Conservation (phyloP, 768 basidiomycete species). For the Lyophyllum shimeji region DNA sequence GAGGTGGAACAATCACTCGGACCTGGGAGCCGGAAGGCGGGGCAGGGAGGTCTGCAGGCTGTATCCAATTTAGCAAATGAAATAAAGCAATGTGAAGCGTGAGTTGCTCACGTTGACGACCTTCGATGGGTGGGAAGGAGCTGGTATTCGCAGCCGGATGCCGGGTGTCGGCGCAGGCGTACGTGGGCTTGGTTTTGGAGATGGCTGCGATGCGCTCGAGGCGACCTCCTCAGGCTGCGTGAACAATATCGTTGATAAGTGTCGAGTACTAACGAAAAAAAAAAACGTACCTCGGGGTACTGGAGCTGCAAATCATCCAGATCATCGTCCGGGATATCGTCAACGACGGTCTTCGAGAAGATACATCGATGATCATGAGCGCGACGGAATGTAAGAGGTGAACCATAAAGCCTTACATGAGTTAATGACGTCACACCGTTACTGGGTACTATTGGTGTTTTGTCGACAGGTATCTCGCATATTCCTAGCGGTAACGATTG, state of each 20-base stretch:
- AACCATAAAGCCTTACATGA: too few relatives aligned
- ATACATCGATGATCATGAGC: too few relatives aligned
- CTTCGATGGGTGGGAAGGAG: background rate
- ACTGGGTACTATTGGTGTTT: too few relatives aligned
- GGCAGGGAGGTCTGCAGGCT: background rate
- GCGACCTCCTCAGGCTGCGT: slow-evolving; percentile 1
- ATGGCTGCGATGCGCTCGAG: background rate
- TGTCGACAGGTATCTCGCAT: too few relatives aligned
- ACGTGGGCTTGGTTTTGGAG: background rate
- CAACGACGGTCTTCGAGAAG: background rate
- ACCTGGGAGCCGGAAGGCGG: background rate
- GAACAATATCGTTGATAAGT: background rate
- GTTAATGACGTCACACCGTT: too few relatives aligned
- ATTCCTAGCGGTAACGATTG: background rate
- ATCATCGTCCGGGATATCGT: background rate
- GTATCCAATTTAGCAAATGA: background rate
- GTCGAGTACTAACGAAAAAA: background rate
- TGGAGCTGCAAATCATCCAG: slow-evolving; percentile 10
- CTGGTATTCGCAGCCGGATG: background rate
- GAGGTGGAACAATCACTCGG: background rate
- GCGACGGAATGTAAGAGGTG: too few relatives aligned
- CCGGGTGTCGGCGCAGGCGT: background rate
- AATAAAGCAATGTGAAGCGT: background rate
- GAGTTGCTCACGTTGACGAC: background rate
- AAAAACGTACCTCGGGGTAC: slow-evolving; percentile 16